A percentile compares a stretch with the other conserved stretches of the same genome.
These are phyloP conservation scores for Rhodocollybia butyracea DNA, from an alignment of 768 basidiomycete genomes.

Conservation along the genomic window DNA sequence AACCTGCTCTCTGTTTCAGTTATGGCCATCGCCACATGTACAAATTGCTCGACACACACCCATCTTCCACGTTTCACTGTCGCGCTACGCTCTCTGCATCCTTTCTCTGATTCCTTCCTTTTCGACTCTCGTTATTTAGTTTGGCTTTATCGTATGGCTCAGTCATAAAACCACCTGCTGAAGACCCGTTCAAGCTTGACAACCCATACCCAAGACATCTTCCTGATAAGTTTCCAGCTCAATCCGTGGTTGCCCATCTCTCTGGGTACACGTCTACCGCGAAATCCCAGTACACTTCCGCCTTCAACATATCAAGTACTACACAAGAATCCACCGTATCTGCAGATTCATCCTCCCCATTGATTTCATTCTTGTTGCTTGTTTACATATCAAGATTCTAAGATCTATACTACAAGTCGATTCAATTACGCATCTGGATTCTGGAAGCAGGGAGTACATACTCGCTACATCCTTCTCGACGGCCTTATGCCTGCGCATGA, in stretches of 20 bases:
- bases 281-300: background rate
- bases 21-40: background rate
- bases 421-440: background rate
- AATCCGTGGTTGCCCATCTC: background rate
- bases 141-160: background rate
- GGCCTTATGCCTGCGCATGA: too few species aligned
- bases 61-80: background rate
- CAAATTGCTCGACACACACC: conserved; percentile 3
- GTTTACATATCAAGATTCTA: background rate
- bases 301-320: background rate
- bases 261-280: background rate
- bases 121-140: background rate
- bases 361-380: background rate
- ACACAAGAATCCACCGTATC: background rate
- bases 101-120: conserved; percentile 2
- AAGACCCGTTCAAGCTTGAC: too few species aligned
- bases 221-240: background rate
- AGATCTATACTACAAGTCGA: background rate
- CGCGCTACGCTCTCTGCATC: background rate
- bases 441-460: too few species aligned
- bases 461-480: too few species aligned
- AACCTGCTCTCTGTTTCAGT: background rate
- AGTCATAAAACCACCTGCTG: too few species aligned
- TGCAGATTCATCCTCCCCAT: background rate
- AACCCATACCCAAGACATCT: conserved; percentile 1